Evolutionary conservation across 2,329 filamentous ascomycete species (phyloP), one percentile per base, ranked within the genome.

Genomic region (Ceratocystiopsis minuta): DNA sequence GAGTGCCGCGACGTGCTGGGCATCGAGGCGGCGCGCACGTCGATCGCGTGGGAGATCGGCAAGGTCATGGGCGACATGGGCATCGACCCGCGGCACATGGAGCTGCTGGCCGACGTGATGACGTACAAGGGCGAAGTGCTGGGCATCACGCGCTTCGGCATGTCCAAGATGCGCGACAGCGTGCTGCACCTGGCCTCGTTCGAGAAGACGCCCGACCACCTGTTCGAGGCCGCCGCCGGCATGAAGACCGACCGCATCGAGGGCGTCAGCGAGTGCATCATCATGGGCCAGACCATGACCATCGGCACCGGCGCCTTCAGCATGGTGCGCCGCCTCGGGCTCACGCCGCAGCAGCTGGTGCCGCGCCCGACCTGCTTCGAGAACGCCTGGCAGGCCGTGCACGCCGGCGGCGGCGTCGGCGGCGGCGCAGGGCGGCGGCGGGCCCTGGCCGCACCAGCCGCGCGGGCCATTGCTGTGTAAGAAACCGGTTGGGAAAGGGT

Each of bases 61-160:
- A 69, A 71, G 41, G 90, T 96, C 55, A 98, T 96, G 87, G 75
- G 75, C 33, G 77, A 80, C 57, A 95, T 98, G 86, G 78, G 75
- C 59, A 96, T 98, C 53, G 90, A 98, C 60, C 88, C 87, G 37
- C 82, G 90, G 43, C 90, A 98, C 63, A 96, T 98, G 86, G 81
- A 95, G 57, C 72, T 98, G 16, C 74, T 98, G 2, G 88, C 90
- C 12, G 90, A 98, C 54, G 87, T 95, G 42, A 98, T 98, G 90
- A 96, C 90, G 1, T 96, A 88, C 70, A 96, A 95, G 65, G 90
- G 90, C 40, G 88, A 96, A 51, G 83, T 98, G 0, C 71, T 95
- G 16, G 90, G 90, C 40, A 98, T 98, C 56, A 98, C 90, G 3
- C 80, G 90, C 31, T 96, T 96, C 59, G 90, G 90, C 40, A 68